Conservation (phyloP, 2,329 filamentous ascomycete genomes). For the Pseudopyricularia javanii region DNA sequence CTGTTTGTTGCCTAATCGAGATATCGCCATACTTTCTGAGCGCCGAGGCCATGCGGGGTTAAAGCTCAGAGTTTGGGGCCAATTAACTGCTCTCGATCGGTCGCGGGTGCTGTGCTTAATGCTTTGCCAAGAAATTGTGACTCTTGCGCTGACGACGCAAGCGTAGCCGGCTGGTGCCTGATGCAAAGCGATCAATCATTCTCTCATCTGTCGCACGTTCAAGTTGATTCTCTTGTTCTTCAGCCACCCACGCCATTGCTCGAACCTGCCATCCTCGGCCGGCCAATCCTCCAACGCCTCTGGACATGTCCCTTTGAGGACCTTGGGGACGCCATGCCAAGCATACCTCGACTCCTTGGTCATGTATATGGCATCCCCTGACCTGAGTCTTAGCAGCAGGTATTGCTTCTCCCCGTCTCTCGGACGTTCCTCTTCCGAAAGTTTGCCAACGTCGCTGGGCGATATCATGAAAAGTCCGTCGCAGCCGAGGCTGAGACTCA, state of each 20-base stretch:
- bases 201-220: slow-evolving; percentile 82
- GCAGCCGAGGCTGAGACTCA: slow-evolving; percentile 82
- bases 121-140: no score
- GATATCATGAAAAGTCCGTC: slow-evolving; percentile 82
- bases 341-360: slow-evolving; percentile 68
- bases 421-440: slow-evolving; percentile 13
- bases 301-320: slow-evolving; percentile 70
- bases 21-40: no score
- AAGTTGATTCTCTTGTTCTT: slow-evolving; percentile 75
- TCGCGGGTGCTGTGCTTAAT: no score
- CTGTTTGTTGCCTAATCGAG: no score
- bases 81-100: no score
- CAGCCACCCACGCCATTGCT: slow-evolving; percentile 81
- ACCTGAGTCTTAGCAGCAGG: slow-evolving; percentile 56
- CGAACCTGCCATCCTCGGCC: slow-evolving; percentile 37
- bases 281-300: slow-evolving; percentile 67
- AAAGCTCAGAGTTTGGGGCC: no score
- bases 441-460: slow-evolving; percentile 33
- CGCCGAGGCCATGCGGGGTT: no score
- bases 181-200: slow-evolving; percentile 16
- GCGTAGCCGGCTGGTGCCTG: neutral
- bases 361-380: slow-evolving; percentile 90
- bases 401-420: slow-evolving; percentile 27
- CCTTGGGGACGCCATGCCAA: slow-evolving; percentile 91
- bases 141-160: no score